Base-by-base conservation (phyloP, 805 yeast genomes). In the Saccharomycopsis fibuligera region DNA sequence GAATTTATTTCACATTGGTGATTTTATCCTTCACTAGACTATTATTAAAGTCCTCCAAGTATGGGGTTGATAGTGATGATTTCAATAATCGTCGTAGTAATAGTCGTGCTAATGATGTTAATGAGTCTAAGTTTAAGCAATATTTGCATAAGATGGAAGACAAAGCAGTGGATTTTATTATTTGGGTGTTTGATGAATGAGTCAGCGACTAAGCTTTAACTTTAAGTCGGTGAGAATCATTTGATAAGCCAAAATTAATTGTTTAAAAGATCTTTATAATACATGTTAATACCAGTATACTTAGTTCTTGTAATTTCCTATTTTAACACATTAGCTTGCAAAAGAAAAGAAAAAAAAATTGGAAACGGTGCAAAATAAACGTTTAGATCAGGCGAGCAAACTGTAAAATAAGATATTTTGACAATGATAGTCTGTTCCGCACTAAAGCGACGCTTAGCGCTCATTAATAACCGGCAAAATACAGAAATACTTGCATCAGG, bases 1-100 rank as follows among this genome's bases (percentile, higher is more conserved):
- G 90, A 56, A 45, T 80, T 22, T 85, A 85, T 64, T 82, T 79
- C 64, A 76, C 78, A 36, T 63, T 78, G 52, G 69, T 82, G 10
- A 58, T 83, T 22, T 59, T 81, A 1, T 75, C 87, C 2, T 84
- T 81, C 60, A 74, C 80, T 39, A 77, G 73, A 56, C 75, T 73
- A 51, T 67, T 84, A 57, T 62, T 81, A 46, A 71, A 73, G 50
- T 67, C 69, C 35, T 69, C 76, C 25, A 73, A 69, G 50, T 69
- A 59, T 53, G 58, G 68, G 53, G 64, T 70, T 6, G 61, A 67
- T 25, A 59, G 64, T 40, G 57, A 54, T 17, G 45, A 44, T 24
- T 46, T 49, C 37, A 23, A 27, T 24, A 45, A 52, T 17, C 3
- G 43, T 8, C 23, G 37, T 12, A 38, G 40, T 12, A 25, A 37